Evolutionary conservation across 2,329 filamentous ascomycete genomes (phyloP).

Genomic region (Cadophora sp.): DNA sequence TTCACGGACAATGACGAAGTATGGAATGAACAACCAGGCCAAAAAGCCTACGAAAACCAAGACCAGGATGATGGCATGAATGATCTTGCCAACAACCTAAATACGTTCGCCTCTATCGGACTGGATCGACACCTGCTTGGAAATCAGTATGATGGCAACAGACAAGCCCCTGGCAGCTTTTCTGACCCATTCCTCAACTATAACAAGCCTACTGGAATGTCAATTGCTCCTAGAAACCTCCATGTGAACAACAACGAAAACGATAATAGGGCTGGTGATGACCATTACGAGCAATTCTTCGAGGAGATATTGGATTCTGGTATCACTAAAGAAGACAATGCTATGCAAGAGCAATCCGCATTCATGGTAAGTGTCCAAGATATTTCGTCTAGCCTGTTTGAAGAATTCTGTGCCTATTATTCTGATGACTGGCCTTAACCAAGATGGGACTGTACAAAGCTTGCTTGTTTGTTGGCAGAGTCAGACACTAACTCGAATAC

Average conservation of each 20-base stretch:
- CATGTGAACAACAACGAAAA: neutral
- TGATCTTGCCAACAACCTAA: neutral
- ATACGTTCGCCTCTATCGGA: neutral
- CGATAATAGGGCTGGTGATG: neutral
- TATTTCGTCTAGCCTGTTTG: neutral
- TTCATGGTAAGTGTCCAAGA: neutral
- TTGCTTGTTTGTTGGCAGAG: neutral
- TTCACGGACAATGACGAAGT: neutral
- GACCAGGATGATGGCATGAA: neutral
- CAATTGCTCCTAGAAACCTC: neutral
- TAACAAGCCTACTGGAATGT: neutral
- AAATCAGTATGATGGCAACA: neutral
- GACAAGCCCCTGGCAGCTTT: neutral
- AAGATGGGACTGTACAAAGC: neutral
- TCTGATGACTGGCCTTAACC: neutral
- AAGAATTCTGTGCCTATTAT: neutral
- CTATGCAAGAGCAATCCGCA: neutral
- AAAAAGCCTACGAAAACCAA: neutral
- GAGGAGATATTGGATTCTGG: neutral
- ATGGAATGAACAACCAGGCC: neutral
- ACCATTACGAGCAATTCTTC: neutral
- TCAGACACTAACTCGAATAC: neutral
- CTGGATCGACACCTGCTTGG: neutral
- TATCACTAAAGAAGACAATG: neutral
- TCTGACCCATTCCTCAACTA: neutral